phyloP scores from a whole-genome alignment of 208 protist genomes.

The Trypanosoma vivax region DNA sequence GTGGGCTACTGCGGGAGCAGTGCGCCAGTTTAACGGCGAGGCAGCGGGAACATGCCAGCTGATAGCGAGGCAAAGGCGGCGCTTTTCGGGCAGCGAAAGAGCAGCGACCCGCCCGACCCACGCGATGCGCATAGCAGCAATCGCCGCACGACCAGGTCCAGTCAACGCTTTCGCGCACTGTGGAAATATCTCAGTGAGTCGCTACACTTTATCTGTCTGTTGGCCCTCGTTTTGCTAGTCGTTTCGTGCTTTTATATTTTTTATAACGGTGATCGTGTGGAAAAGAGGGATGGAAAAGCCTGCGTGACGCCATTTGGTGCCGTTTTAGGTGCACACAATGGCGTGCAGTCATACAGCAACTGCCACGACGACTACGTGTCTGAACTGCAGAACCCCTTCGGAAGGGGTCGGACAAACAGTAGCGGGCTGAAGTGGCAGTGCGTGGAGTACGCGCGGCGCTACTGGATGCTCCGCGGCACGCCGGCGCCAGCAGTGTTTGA shows the following conservation, averaged over 20 bases:
- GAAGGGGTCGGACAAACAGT: not conserved
- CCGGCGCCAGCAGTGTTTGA: not conserved
- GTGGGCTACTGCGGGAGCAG: too few relatives aligned
- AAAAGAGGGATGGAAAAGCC: not conserved
- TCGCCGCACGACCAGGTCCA: too few relatives aligned
- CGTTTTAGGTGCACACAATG: constrained; percentile 28
- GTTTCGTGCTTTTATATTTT: not conserved
- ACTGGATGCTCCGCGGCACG: constrained; percentile 6
- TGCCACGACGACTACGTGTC: constrained; percentile 15
- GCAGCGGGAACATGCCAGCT: too few relatives aligned
- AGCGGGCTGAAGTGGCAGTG: constrained; percentile 18
- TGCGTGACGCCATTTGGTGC: constrained; percentile 31
- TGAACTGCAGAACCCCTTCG: not conserved
- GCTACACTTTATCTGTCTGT: too few relatives aligned
- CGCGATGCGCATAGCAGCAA: too few relatives aligned
- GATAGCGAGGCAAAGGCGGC: too few relatives aligned
- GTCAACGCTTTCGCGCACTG: too few relatives aligned
- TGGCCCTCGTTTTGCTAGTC: not conserved
- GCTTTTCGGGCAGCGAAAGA: too few relatives aligned
- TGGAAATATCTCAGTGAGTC: too few relatives aligned
- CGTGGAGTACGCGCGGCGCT: constrained; percentile 16
- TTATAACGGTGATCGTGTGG: not conserved
- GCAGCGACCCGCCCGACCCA: too few relatives aligned
- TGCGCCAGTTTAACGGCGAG: too few relatives aligned
- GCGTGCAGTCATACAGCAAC: constrained; percentile 21